These are phyloP conservation scores for Echium plantagineum DNA, from an alignment of 257 asterid genomes.

Conservation along the genomic window DNA sequence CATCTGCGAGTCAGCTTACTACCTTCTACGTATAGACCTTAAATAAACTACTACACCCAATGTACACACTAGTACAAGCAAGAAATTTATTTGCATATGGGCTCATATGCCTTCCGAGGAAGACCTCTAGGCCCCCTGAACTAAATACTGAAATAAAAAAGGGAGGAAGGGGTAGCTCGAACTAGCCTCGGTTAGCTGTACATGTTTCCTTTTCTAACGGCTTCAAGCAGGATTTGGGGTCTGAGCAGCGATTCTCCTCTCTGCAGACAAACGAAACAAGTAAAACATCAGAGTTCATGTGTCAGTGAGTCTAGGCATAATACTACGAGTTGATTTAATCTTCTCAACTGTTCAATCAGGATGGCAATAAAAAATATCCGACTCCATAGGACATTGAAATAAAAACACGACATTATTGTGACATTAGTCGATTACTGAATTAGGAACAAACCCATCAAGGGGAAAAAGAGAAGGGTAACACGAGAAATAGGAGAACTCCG, in stretches of 20 bases:
- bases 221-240: conserved; percentile 10
- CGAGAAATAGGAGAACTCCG: background rate
- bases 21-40: conserved; percentile 8
- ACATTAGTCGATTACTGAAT: no score
- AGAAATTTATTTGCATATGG: conserved; percentile 6
- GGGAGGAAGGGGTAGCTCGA: conserved; percentile 27
- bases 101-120: background rate
- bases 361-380: no score
- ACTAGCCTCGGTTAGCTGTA: conserved; percentile 37
- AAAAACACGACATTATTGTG: no score
- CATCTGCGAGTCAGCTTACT: conserved; percentile 2
- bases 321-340: no score
- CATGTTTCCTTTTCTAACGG: conserved; percentile 13
- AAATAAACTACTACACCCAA: conserved; percentile 6
- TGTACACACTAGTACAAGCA: conserved; percentile 11
- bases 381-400: no score
- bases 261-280: conserved; percentile 8
- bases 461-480: background rate
- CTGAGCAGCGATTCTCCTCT: conserved; percentile 25
- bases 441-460: no score
- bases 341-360: no score
- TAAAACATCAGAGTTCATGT: background rate
- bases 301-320: no score
- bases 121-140: background rate
- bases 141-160: conserved; percentile 15